Evolutionary conservation across 805 yeast species (phyloP).

Genomic region (Gaillardinia entomophila): DNA sequence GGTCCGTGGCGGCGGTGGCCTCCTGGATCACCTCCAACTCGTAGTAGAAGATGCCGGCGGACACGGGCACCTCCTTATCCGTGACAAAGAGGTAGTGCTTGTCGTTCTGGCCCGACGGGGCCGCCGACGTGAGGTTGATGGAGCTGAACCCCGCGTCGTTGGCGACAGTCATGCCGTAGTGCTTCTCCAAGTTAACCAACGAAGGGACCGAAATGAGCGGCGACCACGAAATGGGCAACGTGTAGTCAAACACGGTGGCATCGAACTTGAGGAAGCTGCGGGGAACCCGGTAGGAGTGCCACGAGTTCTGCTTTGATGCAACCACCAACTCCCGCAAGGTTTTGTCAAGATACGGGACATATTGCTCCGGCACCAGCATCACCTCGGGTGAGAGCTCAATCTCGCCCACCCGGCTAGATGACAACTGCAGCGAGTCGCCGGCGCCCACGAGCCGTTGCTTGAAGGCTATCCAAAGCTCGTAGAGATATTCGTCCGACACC

Average conservation of each 20-base stretch:
- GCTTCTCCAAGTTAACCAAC: conserved; percentile 15
- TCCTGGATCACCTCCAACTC: conserved; percentile 34
- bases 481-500: conserved; percentile 21
- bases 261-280: conserved; percentile 20
- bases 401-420: conserved; percentile 2
- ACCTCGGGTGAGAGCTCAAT: not conserved
- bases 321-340: conserved; percentile 20
- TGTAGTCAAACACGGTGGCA: conserved; percentile 19
- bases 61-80: conserved; percentile 25
- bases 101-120: conserved; percentile 3
- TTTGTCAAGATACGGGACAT: conserved; percentile 14
- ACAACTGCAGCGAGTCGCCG: not conserved
- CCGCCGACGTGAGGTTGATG: conserved; percentile 15
- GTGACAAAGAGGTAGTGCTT: conserved; percentile 33
- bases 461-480: conserved; percentile 26
- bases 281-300: conserved; percentile 17
- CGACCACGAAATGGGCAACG: conserved; percentile 34
- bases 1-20: conserved; percentile 23
- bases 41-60: conserved; percentile 35
- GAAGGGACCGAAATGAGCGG: conserved; percentile 26
- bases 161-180: conserved; percentile 18
- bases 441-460: conserved; percentile 17
- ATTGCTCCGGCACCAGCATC: conserved; percentile 14
- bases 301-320: conserved; percentile 12
- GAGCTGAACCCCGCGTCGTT: conserved; percentile 24